A percentile compares a stretch with the other conserved stretches of the same genome.
Conservation (phyloP, 805 yeast species). For the Yarrowia porcina region DNA sequence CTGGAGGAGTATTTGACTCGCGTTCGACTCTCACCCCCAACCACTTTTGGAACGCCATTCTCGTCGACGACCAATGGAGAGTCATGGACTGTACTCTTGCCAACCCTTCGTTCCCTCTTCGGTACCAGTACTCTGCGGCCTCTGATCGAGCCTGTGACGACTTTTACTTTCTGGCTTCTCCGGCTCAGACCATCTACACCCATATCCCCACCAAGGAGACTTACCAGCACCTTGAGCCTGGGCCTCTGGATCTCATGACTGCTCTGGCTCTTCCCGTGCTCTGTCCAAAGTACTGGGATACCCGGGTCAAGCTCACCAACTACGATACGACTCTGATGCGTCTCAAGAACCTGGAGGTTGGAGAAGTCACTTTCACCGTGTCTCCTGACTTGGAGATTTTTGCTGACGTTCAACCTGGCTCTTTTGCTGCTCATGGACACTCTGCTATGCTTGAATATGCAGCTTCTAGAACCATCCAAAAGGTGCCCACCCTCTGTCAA, state of each 20-base stretch:
- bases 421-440: constrained; percentile 27
- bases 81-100: constrained; percentile 72
- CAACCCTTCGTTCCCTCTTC: constrained; percentile 52
- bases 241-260: constrained; percentile 67
- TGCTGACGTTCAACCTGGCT: constrained; percentile 42
- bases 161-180: constrained; percentile 75
- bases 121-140: constrained; percentile 44
- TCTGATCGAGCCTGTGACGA: constrained; percentile 43
- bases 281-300: constrained; percentile 73
- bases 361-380: constrained; percentile 70
- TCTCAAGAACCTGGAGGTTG: constrained; percentile 69
- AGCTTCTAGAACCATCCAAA: constrained; percentile 42
- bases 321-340: constrained; percentile 76
- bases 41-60: constrained; percentile 85
- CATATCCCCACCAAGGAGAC: constrained; percentile 79
- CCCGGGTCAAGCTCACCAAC: constrained; percentile 56
- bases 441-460: constrained; percentile 27
- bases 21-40: constrained; percentile 50
- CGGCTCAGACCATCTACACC: constrained; percentile 70
- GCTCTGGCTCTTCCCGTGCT: constrained; percentile 80
- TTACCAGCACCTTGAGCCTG: constrained; percentile 81
- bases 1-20: constrained; percentile 53
- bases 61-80: constrained; percentile 73
- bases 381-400: constrained; percentile 71
- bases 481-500: constrained; percentile 69